Evolutionary conservation across 257 asterid species (phyloP).

Genomic region (Pogostemon cablin): DNA sequence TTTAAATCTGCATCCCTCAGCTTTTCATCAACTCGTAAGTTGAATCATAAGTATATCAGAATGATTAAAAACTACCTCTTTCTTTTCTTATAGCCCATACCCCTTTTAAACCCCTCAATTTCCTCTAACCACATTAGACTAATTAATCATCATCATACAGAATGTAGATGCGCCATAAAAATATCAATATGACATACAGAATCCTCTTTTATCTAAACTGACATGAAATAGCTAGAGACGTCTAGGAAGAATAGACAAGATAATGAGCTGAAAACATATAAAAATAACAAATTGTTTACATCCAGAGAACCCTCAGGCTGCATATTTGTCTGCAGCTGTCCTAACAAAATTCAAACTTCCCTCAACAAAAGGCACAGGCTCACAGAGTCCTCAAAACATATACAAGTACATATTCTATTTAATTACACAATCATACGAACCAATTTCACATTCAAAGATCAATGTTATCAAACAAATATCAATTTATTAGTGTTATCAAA

Average conservation of each 20-base stretch:
- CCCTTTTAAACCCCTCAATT: not conserved
- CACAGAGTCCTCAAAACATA: not conserved
- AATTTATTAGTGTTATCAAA: not conserved
- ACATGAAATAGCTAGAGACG: not conserved
- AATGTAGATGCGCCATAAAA: not conserved
- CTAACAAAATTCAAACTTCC: not conserved
- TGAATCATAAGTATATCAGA: not conserved
- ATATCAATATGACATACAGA: conserved; percentile 8
- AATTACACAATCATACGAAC: not conserved
- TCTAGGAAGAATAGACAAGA: not conserved
- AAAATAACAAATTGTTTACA: not conserved
- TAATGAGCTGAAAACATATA: not conserved
- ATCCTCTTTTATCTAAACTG: not conserved
- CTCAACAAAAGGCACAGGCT: not conserved
- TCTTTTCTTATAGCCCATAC: not conserved
- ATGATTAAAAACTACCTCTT: not conserved
- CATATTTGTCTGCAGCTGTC: conserved; percentile 5
- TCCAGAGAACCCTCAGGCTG: not conserved
- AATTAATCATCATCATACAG: not conserved
- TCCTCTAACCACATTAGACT: not conserved
- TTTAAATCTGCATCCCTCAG: not conserved
- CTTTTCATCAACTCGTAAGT: not conserved
- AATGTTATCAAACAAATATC: not conserved
- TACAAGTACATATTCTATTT: not conserved
- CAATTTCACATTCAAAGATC: not conserved